phyloP scores from a whole-genome alignment of 345 rosid species.

The Physaria fendleri region DNA sequence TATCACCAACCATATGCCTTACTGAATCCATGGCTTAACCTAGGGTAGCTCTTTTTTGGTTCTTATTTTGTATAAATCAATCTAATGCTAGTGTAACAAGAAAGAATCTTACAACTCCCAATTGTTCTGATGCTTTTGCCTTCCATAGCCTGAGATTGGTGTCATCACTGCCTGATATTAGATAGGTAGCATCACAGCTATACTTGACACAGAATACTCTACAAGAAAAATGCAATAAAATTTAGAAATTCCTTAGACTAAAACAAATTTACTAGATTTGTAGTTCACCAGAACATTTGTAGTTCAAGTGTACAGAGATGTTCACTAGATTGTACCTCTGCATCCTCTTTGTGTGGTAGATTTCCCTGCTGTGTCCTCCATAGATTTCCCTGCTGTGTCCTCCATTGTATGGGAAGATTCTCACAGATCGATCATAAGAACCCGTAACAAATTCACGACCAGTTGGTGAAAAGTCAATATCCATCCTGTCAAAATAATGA shows the following conservation, averaged over 20 bases:
- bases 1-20: not conserved
- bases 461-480: constrained; percentile 94
- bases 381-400: constrained; percentile 90
- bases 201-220: constrained; percentile 95
- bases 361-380: constrained; percentile 88
- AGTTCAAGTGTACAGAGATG: not conserved
- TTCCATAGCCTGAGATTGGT: constrained; percentile 95
- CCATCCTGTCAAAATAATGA: constrained; percentile 54
- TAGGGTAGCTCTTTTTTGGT: not conserved
- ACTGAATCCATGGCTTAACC: not conserved
- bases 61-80: not conserved
- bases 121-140: constrained; percentile 94
- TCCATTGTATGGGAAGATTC: constrained; percentile 87
- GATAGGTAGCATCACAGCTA: constrained; percentile 87
- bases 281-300: not conserved
- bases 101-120: constrained; percentile 78
- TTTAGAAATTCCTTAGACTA: not conserved
- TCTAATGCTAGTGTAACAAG: not conserved
- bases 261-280: not conserved
- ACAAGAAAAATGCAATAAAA: not conserved
- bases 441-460: constrained; percentile 98
- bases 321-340: constrained; percentile 53
- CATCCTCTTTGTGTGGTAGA: constrained; percentile 98
- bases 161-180: constrained; percentile 95
- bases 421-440: constrained; percentile 92